Evolutionary conservation across 1,284 basidiomycete species (phyloP).

Genomic region (Ustilago curta): DNA sequence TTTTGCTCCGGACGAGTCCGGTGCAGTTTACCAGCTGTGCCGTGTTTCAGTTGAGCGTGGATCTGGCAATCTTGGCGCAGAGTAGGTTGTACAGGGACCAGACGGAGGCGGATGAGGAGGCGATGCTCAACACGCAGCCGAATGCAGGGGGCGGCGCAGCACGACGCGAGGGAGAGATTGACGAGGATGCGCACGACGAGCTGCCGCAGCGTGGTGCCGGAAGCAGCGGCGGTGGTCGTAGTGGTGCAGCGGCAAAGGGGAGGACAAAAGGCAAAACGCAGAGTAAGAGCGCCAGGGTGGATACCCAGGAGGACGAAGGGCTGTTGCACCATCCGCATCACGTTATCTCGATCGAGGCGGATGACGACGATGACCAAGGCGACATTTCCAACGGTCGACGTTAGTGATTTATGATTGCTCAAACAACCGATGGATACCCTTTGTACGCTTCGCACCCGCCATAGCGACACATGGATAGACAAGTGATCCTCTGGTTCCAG

Average conservation of each 20-base stretch:
- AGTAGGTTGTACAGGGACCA: constrained; percentile 62
- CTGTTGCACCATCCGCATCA: constrained; percentile 29
- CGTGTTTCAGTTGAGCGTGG: constrained; percentile 67
- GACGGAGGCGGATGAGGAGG: constrained; percentile 60
- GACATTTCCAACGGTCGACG: constrained; percentile 27
- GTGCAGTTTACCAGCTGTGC: constrained; percentile 55
- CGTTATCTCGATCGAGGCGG: constrained; percentile 45
- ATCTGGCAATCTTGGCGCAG: constrained; percentile 66
- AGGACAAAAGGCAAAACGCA: constrained; percentile 3
- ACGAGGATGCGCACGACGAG: constrained; percentile 12
- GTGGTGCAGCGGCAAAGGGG: constrained; percentile 2
- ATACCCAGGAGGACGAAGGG: constrained; percentile 10
- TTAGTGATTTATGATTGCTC: constrained; percentile 3
- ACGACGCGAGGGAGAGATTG: constrained; percentile 15
- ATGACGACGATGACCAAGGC: constrained; percentile 49
- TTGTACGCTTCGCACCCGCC: neutral
- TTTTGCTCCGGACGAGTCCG: constrained; percentile 40
- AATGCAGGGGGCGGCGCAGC: neutral
- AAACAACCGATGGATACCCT: neutral
- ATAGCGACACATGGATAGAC: neutral
- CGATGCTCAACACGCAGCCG: constrained; percentile 3
- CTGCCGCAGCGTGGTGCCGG: neutral
- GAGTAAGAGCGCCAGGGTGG: neutral
- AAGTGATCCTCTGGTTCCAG: too few species aligned
- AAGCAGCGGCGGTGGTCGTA: neutral